Conservation (phyloP, 2,329 filamentous ascomycete genomes). For the Scedosporium apiospermum region DNA sequence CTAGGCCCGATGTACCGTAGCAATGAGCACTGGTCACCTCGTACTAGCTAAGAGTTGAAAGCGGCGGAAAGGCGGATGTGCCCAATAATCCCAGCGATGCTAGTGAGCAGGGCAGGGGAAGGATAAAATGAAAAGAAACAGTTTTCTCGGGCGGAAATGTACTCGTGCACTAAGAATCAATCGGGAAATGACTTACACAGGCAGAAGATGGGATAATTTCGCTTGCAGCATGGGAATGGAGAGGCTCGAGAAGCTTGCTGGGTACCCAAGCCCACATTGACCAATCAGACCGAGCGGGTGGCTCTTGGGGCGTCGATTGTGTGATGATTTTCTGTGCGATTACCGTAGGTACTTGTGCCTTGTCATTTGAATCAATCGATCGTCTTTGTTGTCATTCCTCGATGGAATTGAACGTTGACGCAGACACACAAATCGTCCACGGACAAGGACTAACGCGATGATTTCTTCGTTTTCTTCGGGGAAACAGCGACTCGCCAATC, state of each 20-base stretch:
- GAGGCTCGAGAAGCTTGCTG: conserved; percentile 1
- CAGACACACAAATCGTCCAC: too few relatives aligned
- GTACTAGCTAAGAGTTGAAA: not conserved
- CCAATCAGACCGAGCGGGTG: not conserved
- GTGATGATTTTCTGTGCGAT: not conserved
- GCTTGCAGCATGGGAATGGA: conserved; percentile 5
- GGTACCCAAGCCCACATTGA: not conserved
- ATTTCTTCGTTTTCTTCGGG: not conserved
- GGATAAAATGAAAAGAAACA: conserved; percentile 3
- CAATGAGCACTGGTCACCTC: not conserved
- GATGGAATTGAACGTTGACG: not conserved
- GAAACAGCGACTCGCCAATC: not conserved
- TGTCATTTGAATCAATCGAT: not conserved
- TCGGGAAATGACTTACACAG: conserved; percentile 2
- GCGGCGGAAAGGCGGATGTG: not conserved
- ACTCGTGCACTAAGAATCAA: not conserved
- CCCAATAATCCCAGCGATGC: not conserved
- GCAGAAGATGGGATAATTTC: conserved; percentile 7
- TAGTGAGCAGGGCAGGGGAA: not conserved
- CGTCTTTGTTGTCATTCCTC: not conserved
- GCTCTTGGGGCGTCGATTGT: not conserved
- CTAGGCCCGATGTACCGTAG: not conserved
- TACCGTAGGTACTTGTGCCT: not conserved
- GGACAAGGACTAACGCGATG: too few relatives aligned
- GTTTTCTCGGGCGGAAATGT: not conserved